Base-by-base conservation (phyloP, 306 rosid species). In the Myrica gale region DNA sequence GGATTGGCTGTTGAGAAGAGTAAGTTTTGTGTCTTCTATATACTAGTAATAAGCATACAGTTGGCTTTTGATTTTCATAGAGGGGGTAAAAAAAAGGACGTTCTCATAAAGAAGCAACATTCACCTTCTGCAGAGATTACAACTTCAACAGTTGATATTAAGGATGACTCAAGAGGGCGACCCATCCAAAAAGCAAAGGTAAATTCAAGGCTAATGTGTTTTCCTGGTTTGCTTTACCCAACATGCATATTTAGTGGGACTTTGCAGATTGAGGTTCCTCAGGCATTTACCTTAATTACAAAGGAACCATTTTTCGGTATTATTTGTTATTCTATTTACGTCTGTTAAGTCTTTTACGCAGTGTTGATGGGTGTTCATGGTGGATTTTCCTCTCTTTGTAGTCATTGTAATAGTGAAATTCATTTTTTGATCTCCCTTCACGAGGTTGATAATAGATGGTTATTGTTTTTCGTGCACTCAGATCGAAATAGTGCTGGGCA, bases 1-100 rank as follows among this genome's bases (percentile, higher is more conserved):
- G 92, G 92, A 70, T 75, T 88, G 74, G 88, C 89, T 72, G 70
- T 85, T 60, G 92, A 88, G 80, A 88, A 85, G 89, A 88, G 92
- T 85, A 77, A 82, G 77, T 32, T 62, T 68, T 5, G 9, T 9
- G 15, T 15, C 19, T 19, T 7, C 19, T 50, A 4, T 41, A 9
- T 52, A 17, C 17, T 11, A 20, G 32, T 44, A 13, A 17, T 50
- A 6, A 48, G 67, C 69, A 9, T 73, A 7, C 20, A 4, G 4
- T 68, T 51, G 45, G 32, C 19, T 19, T 8, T 51, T 61, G 23
- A 13, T 10, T 6, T 66, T 75, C 79, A 71, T 44, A 32, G 37
- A 32, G 37, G 0, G 37, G 3, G 3, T 32, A 32, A 32, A 7
- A 11, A 52, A 74, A 17, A 57, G 23, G 5, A 58, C 32, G 5